These are phyloP conservation scores for Pichia exigua DNA, from an alignment of 805 yeast genomes.

Conservation along the genomic window DNA sequence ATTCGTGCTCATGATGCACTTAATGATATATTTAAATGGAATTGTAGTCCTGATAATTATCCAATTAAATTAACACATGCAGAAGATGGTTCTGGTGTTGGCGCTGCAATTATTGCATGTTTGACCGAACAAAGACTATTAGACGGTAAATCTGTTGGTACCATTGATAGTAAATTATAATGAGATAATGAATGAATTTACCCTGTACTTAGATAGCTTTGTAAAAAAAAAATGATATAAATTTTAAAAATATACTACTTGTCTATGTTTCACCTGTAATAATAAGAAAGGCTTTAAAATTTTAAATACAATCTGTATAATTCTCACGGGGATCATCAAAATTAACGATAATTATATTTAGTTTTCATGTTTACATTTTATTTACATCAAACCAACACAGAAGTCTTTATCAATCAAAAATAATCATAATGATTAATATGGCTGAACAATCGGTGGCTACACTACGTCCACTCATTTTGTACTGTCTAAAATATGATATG, in stretches of 20 bases:
- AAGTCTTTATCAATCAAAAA: background rate
- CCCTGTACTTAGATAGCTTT: background rate
- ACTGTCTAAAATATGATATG: slow-evolving; percentile 64
- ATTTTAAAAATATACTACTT: background rate
- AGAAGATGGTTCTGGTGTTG: slow-evolving; percentile 97
- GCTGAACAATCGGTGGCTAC: slow-evolving; percentile 1
- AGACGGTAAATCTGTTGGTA: slow-evolving; percentile 45
- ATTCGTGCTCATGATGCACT: slow-evolving; percentile 83
- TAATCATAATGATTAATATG: background rate
- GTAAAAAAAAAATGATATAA: background rate
- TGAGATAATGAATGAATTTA: background rate
- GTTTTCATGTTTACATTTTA: background rate
- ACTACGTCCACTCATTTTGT: slow-evolving; percentile 48
- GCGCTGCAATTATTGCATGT: slow-evolving; percentile 97
- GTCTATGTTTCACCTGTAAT: background rate
- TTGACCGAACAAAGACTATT: slow-evolving; percentile 73
- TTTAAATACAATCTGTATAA: too few relatives aligned
- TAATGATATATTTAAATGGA: slow-evolving; percentile 85
- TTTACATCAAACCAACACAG: too few relatives aligned
- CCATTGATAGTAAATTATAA: slow-evolving; percentile 1
- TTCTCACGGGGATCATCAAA: background rate
- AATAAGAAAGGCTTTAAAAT: too few relatives aligned
- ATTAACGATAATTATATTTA: too few relatives aligned
- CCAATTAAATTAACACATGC: slow-evolving; percentile 24
- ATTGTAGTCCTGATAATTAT: slow-evolving; percentile 14